A percentile compares a stretch with the other conserved stretches of the same genome.
Evolutionary conservation across 805 yeast genomes (phyloP).

Genomic region (Zygosaccharomyces bailii): DNA sequence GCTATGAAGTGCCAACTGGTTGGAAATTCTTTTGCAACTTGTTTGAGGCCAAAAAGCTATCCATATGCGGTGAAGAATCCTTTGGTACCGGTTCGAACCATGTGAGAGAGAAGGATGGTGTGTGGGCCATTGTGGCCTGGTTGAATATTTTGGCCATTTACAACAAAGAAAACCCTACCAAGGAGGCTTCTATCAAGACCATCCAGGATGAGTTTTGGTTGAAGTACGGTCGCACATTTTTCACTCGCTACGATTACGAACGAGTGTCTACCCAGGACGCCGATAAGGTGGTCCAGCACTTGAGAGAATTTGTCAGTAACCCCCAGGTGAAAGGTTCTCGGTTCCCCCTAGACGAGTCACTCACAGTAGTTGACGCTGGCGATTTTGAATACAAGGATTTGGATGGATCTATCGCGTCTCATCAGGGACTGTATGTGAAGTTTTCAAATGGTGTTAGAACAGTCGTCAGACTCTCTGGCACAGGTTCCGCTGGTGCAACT

Average conservation of each 20-base stretch:
- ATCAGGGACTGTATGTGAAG: slow-evolving; percentile 87
- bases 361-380: slow-evolving; percentile 68
- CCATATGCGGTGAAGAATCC: slow-evolving; percentile 97
- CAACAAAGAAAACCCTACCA: slow-evolving; percentile 54
- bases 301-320: slow-evolving; percentile 41
- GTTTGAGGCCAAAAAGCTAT: slow-evolving; percentile 87
- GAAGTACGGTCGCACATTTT: slow-evolving; percentile 93
- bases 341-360: slow-evolving; percentile 44
- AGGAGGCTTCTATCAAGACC: slow-evolving; percentile 62
- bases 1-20: slow-evolving; percentile 97
- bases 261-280: slow-evolving; percentile 77
- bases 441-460: slow-evolving; percentile 78
- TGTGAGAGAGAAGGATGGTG: slow-evolving; percentile 94
- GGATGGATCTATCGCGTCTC: slow-evolving; percentile 82
- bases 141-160: slow-evolving; percentile 88
- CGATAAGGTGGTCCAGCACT: slow-evolving; percentile 53
- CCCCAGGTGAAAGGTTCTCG: slow-evolving; percentile 48
- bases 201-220: slow-evolving; percentile 87
- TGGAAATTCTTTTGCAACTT: slow-evolving; percentile 98
- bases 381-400: slow-evolving; percentile 91
- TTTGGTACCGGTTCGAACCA: slow-evolving; percentile 98
- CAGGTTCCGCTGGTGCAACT: slow-evolving; percentile 97
- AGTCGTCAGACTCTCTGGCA: slow-evolving; percentile 89
- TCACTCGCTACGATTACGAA: slow-evolving; percentile 94
- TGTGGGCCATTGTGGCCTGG: slow-evolving; percentile 98